phyloP scores from a whole-genome alignment of 768 basidiomycete genomes.

The Clavaria fumosa region DNA sequence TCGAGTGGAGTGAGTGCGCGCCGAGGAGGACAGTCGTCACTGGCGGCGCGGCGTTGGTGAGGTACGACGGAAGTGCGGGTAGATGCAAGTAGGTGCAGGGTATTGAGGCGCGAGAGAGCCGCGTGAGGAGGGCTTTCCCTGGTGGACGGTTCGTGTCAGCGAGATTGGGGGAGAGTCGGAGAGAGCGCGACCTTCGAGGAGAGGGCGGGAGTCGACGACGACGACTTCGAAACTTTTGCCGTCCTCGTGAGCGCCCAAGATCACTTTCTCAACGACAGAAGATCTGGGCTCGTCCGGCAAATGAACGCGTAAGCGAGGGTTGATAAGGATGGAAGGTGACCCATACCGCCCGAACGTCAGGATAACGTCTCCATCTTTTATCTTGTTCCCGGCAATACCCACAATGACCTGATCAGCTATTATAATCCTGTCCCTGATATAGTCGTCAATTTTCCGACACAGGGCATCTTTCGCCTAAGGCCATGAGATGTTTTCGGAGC shows the following conservation, averaged over 20 bases:
- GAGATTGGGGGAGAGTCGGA: slow-evolving; percentile 1
- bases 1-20: slow-evolving; percentile 87
- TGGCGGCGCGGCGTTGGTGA: too few relatives aligned
- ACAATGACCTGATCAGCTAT: slow-evolving; percentile 90
- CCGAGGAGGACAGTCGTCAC: slow-evolving; percentile 80
- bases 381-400: slow-evolving; percentile 79
- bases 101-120: slow-evolving; percentile 33
- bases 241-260: slow-evolving; percentile 59
- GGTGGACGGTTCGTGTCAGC: background rate
- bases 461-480: slow-evolving; percentile 74
- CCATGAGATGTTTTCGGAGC: too few relatives aligned
- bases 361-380: slow-evolving; percentile 85
- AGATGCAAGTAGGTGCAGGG: slow-evolving; percentile 88
- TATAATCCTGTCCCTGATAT: slow-evolving; percentile 87
- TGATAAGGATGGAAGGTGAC: background rate
- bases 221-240: slow-evolving; percentile 80
- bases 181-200: slow-evolving; percentile 58
- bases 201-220: slow-evolving; percentile 87
- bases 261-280: slow-evolving; percentile 82
- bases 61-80: slow-evolving; percentile 64
- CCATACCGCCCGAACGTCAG: slow-evolving; percentile 81
- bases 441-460: slow-evolving; percentile 77
- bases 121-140: slow-evolving; percentile 70
- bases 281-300: slow-evolving; percentile 36
- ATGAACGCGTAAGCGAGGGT: slow-evolving; percentile 5